Evolutionary conservation across 2,329 filamentous ascomycete species (phyloP).

Genomic region (Microcera coccophila): DNA sequence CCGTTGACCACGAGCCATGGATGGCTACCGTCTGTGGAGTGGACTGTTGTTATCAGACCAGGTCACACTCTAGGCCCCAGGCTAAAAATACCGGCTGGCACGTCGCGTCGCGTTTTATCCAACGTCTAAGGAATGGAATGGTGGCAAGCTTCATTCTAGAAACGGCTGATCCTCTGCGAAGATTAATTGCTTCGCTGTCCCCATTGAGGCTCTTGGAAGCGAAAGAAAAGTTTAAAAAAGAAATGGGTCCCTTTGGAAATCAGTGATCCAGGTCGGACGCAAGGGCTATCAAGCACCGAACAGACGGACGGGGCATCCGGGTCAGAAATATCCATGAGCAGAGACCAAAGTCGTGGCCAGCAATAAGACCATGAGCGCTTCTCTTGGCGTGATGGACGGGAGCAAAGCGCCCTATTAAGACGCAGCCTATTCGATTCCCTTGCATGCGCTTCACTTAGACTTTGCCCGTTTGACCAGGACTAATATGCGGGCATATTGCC

Average conservation of each 20-base stretch:
- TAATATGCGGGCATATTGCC: not conserved
- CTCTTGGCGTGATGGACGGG: constrained; percentile 13
- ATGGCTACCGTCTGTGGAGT: not conserved
- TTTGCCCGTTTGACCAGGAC: not conserved
- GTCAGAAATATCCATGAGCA: not conserved
- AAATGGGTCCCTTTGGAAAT: not conserved
- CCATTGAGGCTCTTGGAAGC: not conserved
- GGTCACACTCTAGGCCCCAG: not conserved
- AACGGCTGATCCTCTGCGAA: not conserved
- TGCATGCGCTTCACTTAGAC: constrained; percentile 13
- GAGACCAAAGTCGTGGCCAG: not conserved
- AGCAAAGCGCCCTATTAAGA: constrained; percentile 23
- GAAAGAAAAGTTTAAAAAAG: not conserved
- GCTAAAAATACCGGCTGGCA: not conserved
- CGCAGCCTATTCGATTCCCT: constrained; percentile 14
- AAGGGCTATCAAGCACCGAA: not conserved
- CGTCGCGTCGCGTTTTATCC: not conserved
- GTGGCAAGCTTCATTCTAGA: not conserved
- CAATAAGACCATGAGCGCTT: constrained; percentile 16
- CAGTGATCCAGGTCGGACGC: not conserved
- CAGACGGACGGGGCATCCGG: not conserved
- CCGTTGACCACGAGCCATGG: not conserved
- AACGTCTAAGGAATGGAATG: not conserved
- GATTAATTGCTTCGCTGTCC: not conserved
- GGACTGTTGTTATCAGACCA: not conserved